Conservation (phyloP, 495 filamentous ascomycete genomes). For the Penicillium robsamsonii region DNA sequence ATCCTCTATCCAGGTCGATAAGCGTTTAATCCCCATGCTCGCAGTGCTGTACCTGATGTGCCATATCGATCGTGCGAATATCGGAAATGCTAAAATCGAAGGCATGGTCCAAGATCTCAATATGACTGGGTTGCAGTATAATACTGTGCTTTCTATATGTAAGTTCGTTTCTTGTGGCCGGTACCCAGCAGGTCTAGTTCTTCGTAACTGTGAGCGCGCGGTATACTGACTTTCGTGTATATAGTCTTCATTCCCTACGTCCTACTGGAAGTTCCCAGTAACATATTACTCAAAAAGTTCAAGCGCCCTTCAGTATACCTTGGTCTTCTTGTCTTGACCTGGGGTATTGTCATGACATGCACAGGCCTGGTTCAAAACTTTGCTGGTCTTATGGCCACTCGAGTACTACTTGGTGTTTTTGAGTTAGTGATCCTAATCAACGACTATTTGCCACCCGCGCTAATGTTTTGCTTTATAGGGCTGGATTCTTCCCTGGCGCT, state of each 20-base stretch:
- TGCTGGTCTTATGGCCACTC: slow-evolving; percentile 19
- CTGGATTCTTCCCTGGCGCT: slow-evolving; percentile 64
- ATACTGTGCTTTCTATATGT: slow-evolving; percentile 35
- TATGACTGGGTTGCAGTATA: slow-evolving; percentile 21
- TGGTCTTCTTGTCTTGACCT: slow-evolving; percentile 27
- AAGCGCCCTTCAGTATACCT: slow-evolving; percentile 21
- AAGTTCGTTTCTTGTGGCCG: neutral
- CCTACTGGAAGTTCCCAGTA: slow-evolving; percentile 27
- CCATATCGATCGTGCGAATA: slow-evolving; percentile 59
- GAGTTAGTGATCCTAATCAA: slow-evolving; percentile 11
- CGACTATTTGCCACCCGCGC: neutral
- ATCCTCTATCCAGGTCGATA: slow-evolving; percentile 19
- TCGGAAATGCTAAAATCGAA: slow-evolving; percentile 36
- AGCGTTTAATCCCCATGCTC: slow-evolving; percentile 32
- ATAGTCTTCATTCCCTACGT: slow-evolving; percentile 40
- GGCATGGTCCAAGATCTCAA: slow-evolving; percentile 14
- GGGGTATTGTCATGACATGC: slow-evolving; percentile 46
- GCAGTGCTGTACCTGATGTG: slow-evolving; percentile 46
- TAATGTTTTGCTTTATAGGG: slow-evolving; percentile 5
- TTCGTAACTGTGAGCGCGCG: neutral
- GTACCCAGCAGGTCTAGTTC: neutral
- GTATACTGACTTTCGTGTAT: neutral
- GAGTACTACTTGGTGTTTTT: slow-evolving; percentile 23
- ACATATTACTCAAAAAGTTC: slow-evolving; percentile 22
- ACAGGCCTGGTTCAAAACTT: slow-evolving; percentile 43